Evolutionary conservation across 2,329 filamentous ascomycete species (phyloP).

Genomic region (Cytospora mali): DNA sequence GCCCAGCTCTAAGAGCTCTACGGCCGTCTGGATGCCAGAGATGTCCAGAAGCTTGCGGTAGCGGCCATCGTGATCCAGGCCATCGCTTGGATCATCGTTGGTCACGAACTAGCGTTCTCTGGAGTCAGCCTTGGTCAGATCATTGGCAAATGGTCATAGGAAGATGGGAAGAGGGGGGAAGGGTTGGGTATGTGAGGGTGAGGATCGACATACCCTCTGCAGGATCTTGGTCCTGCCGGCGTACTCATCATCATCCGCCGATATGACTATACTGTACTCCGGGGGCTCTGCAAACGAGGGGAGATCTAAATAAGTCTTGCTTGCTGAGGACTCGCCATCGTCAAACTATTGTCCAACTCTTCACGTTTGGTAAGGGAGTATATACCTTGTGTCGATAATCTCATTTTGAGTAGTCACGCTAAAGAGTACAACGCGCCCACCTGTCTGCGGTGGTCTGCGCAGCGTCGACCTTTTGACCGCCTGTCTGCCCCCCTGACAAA

Average conservation of each 20-base stretch:
- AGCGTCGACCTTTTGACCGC: constrained; percentile 28
- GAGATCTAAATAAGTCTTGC: constrained; percentile 29
- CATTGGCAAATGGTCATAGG: not conserved
- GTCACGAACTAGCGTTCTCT: constrained; percentile 19
- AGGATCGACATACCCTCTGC: constrained; percentile 25
- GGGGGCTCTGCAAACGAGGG: constrained; percentile 27
- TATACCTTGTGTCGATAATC: constrained; percentile 27
- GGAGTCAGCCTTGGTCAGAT: constrained; percentile 5
- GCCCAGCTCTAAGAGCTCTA: constrained; percentile 28
- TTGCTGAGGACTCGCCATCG: constrained; percentile 22
- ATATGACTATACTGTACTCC: constrained; percentile 28
- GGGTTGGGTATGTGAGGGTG: not conserved
- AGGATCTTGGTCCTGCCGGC: constrained; percentile 26
- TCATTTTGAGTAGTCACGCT: constrained; percentile 26
- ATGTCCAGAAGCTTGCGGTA: constrained; percentile 29
- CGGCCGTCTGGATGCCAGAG: constrained; percentile 21
- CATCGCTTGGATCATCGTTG: constrained; percentile 24
- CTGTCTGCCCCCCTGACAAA: constrained; percentile 21
- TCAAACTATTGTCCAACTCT: constrained; percentile 14
- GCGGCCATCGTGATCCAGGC: constrained; percentile 22
- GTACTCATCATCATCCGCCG: constrained; percentile 28
- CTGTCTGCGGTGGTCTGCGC: constrained; percentile 20
- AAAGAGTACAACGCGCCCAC: constrained; percentile 27
- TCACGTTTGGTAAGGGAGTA: not conserved
- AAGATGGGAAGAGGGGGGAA: not conserved